phyloP scores from a whole-genome alignment of 2,329 filamentous ascomycete genomes.

The Graphilbum fragrans region DNA sequence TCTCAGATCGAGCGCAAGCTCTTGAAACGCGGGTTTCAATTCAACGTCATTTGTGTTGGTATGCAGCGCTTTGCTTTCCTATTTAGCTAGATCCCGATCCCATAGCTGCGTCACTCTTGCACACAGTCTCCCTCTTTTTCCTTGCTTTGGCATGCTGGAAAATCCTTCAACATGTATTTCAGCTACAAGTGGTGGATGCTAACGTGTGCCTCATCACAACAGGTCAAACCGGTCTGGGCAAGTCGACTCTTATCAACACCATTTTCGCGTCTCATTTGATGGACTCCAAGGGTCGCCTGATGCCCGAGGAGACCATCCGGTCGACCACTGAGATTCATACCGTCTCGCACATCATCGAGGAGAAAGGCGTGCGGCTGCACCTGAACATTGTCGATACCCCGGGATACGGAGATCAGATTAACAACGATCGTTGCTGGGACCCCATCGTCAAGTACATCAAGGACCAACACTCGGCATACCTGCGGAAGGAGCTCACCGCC shows the following conservation, averaged over 20 bases:
- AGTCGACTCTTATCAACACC: slow-evolving; percentile 98
- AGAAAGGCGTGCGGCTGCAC: slow-evolving; percentile 94
- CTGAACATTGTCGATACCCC: slow-evolving; percentile 99
- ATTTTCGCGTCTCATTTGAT: slow-evolving; percentile 99
- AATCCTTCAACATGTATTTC: too few species aligned
- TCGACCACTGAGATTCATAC: slow-evolving; percentile 97
- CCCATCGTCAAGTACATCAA: slow-evolving; percentile 99
- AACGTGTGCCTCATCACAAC: slow-evolving; percentile 8
- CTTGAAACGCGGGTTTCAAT: slow-evolving; percentile 98
- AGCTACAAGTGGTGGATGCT: too few species aligned
- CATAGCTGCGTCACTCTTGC: too few species aligned
- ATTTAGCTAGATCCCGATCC: too few species aligned
- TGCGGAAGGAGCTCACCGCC: slow-evolving; percentile 97
- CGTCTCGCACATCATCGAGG: slow-evolving; percentile 97
- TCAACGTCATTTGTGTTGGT: slow-evolving; percentile 96
- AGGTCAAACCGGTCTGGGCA: slow-evolving; percentile 98
- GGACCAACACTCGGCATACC: slow-evolving; percentile 98
- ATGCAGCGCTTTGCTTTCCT: slow-evolving; percentile 37
- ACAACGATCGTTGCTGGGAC: slow-evolving; percentile 99
- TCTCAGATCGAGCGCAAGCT: slow-evolving; percentile 99
- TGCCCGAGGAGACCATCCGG: slow-evolving; percentile 85
- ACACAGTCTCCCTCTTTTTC: not conserved
- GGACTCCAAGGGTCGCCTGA: slow-evolving; percentile 92
- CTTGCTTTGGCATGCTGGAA: too few species aligned
- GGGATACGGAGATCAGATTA: slow-evolving; percentile 95